Conservation (phyloP, 495 filamentous ascomycete species). For the Penicillium pulvis region DNA sequence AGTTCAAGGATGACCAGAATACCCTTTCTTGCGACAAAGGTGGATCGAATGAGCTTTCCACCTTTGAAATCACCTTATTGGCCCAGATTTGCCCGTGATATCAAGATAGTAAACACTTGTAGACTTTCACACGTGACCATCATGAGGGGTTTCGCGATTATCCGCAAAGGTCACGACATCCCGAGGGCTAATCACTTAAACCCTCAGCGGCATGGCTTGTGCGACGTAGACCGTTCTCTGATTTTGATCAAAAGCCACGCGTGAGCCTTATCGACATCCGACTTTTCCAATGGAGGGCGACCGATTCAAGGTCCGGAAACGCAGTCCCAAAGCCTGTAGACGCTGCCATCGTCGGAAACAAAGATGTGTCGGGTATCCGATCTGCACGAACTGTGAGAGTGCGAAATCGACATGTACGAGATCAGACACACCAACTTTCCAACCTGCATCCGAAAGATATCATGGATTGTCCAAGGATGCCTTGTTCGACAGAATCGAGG, state of each 20-base stretch:
- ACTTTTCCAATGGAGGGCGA: not conserved
- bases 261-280: too few species aligned
- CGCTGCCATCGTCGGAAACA: conserved; percentile 29
- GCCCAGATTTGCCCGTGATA: too few species aligned
- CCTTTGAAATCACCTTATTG: too few species aligned
- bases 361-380: conserved; percentile 26
- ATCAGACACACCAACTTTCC: conserved; percentile 10
- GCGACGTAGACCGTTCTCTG: not conserved
- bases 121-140: conserved; percentile 3
- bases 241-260: not conserved
- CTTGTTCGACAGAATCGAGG: conserved; percentile 24
- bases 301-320: conserved; percentile 26
- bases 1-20: too few species aligned
- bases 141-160: conserved; percentile 9
- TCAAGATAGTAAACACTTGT: not conserved
- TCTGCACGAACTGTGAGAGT: conserved; percentile 23
- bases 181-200: not conserved
- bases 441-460: conserved; percentile 22
- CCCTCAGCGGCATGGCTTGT: not conserved
- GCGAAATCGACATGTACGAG: conserved; percentile 21
- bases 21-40: too few species aligned
- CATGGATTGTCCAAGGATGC: conserved; percentile 31
- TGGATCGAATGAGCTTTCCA: not conserved
- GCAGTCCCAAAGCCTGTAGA: conserved; percentile 25
- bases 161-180: conserved; percentile 9